Percentiles rank a stretch among this genome's conserved stretches.
phyloP scores from a whole-genome alignment of 2,329 filamentous ascomycete species.

The Trichophyton benhamiae region DNA sequence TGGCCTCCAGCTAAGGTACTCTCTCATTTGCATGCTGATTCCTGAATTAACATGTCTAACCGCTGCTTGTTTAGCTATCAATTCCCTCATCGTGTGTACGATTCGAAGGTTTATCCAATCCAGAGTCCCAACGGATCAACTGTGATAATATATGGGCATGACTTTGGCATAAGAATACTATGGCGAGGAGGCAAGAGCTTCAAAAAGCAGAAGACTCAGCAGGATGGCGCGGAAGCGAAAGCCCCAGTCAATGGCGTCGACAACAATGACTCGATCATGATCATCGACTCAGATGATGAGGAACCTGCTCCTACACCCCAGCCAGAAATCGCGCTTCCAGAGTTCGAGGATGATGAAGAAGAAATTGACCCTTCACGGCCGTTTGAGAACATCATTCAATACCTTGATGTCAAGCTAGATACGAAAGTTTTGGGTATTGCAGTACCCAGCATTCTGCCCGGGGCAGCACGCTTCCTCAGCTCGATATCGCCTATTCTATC shows the following conservation, averaged over 20 bases:
- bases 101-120: slow-evolving; percentile 46
- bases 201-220: slow-evolving; percentile 22
- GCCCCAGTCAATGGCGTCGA: slow-evolving; percentile 31
- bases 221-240: slow-evolving; percentile 15
- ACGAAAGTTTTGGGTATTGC: slow-evolving; percentile 43
- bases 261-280: slow-evolving; percentile 39
- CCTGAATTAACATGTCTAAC: background rate
- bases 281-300: slow-evolving; percentile 47
- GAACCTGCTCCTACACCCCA: slow-evolving; percentile 30
- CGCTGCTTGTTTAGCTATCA: slow-evolving; percentile 40
- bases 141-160: slow-evolving; percentile 48
- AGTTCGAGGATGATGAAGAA: slow-evolving; percentile 46
- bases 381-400: slow-evolving; percentile 42
- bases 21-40: background rate
- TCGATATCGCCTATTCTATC: slow-evolving; percentile 38
- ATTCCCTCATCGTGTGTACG: slow-evolving; percentile 46
- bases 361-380: slow-evolving; percentile 47
- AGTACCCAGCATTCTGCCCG: slow-evolving; percentile 34
- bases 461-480: slow-evolving; percentile 28
- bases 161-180: slow-evolving; percentile 44
- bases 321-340: slow-evolving; percentile 17
- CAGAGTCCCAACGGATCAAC: slow-evolving; percentile 50
- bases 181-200: slow-evolving; percentile 48
- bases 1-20: slow-evolving; percentile 34
- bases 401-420: slow-evolving; percentile 44